Evolutionary conservation across 352 stramenopile species (phyloP), one percentile per base, ranked within the genome.

Genomic region (Phytophthora sp.): DNA sequence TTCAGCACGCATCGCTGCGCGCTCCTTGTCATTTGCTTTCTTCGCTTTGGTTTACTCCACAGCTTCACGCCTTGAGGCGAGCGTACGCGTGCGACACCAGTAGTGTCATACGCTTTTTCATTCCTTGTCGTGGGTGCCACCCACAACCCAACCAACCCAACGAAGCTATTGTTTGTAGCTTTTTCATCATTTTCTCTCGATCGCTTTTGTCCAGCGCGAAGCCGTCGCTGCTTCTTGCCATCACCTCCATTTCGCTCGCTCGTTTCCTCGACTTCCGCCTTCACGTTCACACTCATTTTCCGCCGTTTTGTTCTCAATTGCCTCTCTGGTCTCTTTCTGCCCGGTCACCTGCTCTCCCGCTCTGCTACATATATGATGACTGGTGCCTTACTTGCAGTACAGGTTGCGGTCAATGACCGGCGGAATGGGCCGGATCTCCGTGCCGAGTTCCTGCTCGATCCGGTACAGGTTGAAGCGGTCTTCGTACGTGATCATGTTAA

Each of bases 401-500:
- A 99, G 68, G 77, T 98, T 98, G 44, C 97, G 92, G 77, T 99
- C 97, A 77, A 99, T 99, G 27, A 97, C 85, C 15, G 95, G 88
- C 45, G 98, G 98, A 65, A 99, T 99, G 9, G 98, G 96, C 51
- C 97, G 87, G 70, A 99, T 99, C 81, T 99, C 97, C 20, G 98
- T 99, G 53, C 96, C 97, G 6, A 99, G 88, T 74, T 99, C 98
- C 66, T 99, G 94, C 75, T 99, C 98, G 50, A 99, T 99, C 27
- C 92, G 88, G 78, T 98, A 99, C 50, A 99, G 72, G 58, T 97
- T 97, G 81, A 99, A 96, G 43, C 96, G 87, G 76, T 99, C 98
- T 54, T 99, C 97, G 69, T 99, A 98, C 41, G 98, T 99, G 75
- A 99, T 99, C 68, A 99, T 96, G 71, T 99, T 99, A 72, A 99